These are phyloP conservation scores for Exophiala lecanii-corni DNA, from an alignment of 2,329 filamentous ascomycete genomes.

Conservation along the genomic window DNA sequence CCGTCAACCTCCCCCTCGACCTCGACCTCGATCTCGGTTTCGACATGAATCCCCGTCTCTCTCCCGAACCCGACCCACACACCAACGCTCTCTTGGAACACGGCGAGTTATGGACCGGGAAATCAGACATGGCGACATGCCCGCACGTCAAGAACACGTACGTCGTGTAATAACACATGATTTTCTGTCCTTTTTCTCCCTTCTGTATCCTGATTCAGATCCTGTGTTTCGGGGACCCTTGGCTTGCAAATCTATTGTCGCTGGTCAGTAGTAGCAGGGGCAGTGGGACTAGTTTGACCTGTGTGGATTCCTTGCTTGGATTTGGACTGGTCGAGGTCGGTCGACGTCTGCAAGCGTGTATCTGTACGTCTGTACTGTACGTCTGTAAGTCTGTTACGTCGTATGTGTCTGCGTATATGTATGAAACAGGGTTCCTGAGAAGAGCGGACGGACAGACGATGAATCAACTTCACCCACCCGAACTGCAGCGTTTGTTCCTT, in stretches of 20 bases:
- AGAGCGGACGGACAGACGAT: no score
- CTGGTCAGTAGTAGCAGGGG: background rate
- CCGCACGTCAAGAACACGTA: background rate
- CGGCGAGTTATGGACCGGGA: slow-evolving; percentile 1
- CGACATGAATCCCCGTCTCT: background rate
- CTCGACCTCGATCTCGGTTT: background rate
- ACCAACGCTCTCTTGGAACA: background rate
- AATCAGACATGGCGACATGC: background rate
- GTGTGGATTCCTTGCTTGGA: background rate
- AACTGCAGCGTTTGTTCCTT: no score
- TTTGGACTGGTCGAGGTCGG: background rate
- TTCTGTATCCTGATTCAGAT: no score
- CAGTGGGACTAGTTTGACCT: background rate
- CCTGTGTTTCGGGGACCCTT: background rate
- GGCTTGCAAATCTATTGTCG: background rate
- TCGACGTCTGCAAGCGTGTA: background rate
- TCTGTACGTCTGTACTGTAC: no score
- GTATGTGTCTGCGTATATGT: no score
- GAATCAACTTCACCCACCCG: no score
- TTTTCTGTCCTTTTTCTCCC: no score
- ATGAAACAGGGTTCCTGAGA: no score
- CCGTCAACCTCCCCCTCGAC: no score
- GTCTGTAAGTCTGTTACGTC: no score
- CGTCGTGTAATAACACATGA: slow-evolving; percentile 1
- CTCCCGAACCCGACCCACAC: no score